Evolutionary conservation across 495 filamentous ascomycete genomes (phyloP), one percentile per base, ranked within the genome.

Genomic region (Pseudoneurospora amorphoporcata): DNA sequence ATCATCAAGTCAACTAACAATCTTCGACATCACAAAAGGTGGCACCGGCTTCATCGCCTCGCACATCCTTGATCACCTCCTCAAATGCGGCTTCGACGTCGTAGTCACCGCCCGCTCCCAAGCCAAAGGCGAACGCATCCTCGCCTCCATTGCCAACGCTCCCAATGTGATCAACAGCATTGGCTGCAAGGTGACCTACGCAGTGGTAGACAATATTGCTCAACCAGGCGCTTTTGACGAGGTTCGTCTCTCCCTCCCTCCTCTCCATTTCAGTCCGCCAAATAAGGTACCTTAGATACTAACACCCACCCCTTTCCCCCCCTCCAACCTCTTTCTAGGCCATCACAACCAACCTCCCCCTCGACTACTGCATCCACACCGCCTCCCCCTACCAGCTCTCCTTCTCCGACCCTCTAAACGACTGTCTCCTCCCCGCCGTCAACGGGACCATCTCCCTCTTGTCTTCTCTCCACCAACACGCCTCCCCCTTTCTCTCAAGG

Each of bases 361-460:
- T 85, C 35, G 76, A 80, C 76, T 83, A 81, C 70, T 82, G 84
- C 42, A 71, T 85, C 29, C 83, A 85, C 74, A 83, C 81, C 3
- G 84, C 84, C 2, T 84, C 83, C 0, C 84, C 84, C 6, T 85
- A 81, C 73, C 79, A 81, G 9, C 72, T 81, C 17, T 73, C 76
- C 47, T 77, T 78, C 16, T 71, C 78, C 14, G 82, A 85, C 68
- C 82, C 82, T 3, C 69, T 79, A 7, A 74, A 73, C 8, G 81
- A 84, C 40, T 83, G 83, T 68, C 76, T 84, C 12, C 77, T 82
- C 39, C 83, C 83, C 2, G 83, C 84, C 43, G 81, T 85, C 38
- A 82, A 80, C 17, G 84, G 84, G 32, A 85, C 82, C 3, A 80
- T 76, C 1, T 81, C 80, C 16, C 73, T 86, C 35, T 78, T 86